These are phyloP conservation scores for Beauveria pseudobassiana DNA, from an alignment of 2,329 filamentous ascomycete species.

Conservation along the genomic window DNA sequence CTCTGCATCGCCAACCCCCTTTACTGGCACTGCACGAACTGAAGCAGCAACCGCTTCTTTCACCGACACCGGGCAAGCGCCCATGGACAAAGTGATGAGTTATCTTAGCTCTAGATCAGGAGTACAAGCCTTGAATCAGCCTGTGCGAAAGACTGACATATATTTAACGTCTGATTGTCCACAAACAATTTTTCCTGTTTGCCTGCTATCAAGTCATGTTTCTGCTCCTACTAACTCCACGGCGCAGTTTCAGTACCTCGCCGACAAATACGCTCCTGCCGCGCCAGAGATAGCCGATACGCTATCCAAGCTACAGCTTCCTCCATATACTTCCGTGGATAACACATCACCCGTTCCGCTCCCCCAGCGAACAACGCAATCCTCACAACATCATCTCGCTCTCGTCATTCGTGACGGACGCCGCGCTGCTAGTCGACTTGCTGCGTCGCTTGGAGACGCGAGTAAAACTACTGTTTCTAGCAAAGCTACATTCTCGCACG, in stretches of 20 bases:
- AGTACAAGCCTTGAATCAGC: constrained; percentile 47
- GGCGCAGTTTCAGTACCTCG: constrained; percentile 53
- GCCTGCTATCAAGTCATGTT: neutral
- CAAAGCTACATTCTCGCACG: constrained; percentile 38
- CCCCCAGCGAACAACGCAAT: constrained; percentile 36
- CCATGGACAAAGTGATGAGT: constrained; percentile 31
- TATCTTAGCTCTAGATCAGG: constrained; percentile 78
- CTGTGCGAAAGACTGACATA: constrained; percentile 51
- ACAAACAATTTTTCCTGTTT: constrained; percentile 12
- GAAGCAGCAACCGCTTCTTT: constrained; percentile 5
- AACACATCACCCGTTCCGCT: constrained; percentile 46
- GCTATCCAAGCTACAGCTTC: constrained; percentile 58
- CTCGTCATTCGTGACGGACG: constrained; percentile 58
- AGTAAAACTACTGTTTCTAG: constrained; percentile 46
- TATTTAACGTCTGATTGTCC: constrained; percentile 28
- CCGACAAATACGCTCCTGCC: constrained; percentile 60
- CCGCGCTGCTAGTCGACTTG: constrained; percentile 47
- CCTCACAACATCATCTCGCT: constrained; percentile 47
- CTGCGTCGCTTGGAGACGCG: constrained; percentile 36
- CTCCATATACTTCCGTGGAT: constrained; percentile 43
- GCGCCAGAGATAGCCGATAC: constrained; percentile 60
- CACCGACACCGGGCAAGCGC: constrained; percentile 10
- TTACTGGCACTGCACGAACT: neutral
- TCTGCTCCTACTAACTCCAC: neutral
- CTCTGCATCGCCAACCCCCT: neutral